Conservation (phyloP, 164 flowering plant genomes). For the Stephania cephalantha region DNA sequence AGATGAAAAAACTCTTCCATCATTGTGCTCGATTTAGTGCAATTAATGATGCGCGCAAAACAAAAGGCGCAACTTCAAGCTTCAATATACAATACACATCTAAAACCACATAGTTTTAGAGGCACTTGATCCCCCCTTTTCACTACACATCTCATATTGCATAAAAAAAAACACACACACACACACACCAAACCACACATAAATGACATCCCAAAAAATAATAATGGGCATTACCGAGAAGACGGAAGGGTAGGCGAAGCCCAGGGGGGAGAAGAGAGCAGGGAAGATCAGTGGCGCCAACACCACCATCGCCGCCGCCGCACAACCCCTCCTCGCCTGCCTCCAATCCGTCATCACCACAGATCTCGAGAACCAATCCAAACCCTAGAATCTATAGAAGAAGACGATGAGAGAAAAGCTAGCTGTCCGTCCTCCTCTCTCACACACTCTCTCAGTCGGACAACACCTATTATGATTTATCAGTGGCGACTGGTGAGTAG, state of each 20-base stretch:
- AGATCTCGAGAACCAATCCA: slow-evolving; percentile 2
- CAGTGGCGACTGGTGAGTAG: no score
- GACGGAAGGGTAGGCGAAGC: slow-evolving; percentile 58
- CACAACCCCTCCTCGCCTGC: slow-evolving; percentile 28
- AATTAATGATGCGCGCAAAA: background rate
- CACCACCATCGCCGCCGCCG: slow-evolving; percentile 35
- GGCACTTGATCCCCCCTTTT: no score
- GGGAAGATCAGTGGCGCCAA: slow-evolving; percentile 47
- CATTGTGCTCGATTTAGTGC: no score
- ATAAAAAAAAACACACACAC: background rate
- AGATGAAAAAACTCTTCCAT: no score
- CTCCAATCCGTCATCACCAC: background rate
- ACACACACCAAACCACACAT: background rate
- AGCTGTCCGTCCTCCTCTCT: no score
- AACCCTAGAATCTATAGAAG: background rate
- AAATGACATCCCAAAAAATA: background rate
- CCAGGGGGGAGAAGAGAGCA: slow-evolving; percentile 37
- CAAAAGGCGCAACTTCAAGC: background rate
- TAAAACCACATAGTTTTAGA: no score
- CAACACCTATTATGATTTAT: no score
- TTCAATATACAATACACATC: background rate
- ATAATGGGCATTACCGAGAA: slow-evolving; percentile 43
- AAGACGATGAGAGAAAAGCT: no score
- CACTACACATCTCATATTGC: background rate
- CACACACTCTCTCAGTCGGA: no score